Evolutionary conservation across 148 eudicot genomes (phyloP), one percentile per base, ranked within the genome.

Genomic region (Camellia sinensis): DNA sequence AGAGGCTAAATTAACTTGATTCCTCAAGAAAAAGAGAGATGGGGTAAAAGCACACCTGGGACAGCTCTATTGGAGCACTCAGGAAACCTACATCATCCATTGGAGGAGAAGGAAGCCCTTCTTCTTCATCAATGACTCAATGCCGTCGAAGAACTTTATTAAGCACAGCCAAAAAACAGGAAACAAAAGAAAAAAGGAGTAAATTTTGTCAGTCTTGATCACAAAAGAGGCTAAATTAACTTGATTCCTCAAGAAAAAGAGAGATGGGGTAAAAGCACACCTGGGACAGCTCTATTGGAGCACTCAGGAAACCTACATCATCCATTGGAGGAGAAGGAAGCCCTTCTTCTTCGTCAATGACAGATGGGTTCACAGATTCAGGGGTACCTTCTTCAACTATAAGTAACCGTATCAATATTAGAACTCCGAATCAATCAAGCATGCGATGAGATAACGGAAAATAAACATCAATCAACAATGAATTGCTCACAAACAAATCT

Each of bases 81-180:
- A 90, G 80, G 77, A 94, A 88, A 67, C 69, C 86, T 74, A 87
- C 88, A 21, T 91, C 98, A 68, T 95, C 98, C 85, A 92, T 40
- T 61, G 98, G 97, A 73, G 98, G 98, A 81, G 94, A 95, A 73
- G 98, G 97, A 15, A 95, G 91, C 52, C 98, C 98, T 86, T 90
- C 95, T 75, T 94, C 98, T 61, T 91, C 92, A 59, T 90, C 92
- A 83, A 89, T 89, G 3, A 97, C 85, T 92, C 98, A 86, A 94
- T 84, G 84, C 91, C 95, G 65, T 94, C 97, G 74, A 94, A 94
- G 86, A 94, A 87, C 95, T 94, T 88, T 85, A 19, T 60, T 40
- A 44, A 56, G 66, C 80, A 80, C 22, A 78, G 21, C 73, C 5
- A 43, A 86, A 3, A 46, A 74, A 78, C 73, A 60, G 72, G 75